phyloP scores from a whole-genome alignment of 2,329 filamentous ascomycete species.

The Hymenoscyphus infarciens region DNA sequence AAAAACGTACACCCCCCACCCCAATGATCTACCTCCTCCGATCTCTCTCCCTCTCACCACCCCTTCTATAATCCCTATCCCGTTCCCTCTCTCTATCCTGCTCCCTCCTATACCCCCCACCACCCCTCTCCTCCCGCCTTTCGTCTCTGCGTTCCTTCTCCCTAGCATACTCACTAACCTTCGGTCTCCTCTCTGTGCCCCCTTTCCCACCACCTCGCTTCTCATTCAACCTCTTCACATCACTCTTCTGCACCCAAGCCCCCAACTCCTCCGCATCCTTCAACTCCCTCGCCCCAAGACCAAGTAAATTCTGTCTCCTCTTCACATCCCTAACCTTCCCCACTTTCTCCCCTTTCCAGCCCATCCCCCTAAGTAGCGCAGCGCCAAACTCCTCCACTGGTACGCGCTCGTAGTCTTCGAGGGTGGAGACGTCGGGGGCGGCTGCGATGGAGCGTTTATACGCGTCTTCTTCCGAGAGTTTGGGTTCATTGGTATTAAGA shows the following conservation, averaged over 20 bases:
- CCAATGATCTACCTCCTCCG: not conserved
- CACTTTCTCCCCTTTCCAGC: constrained; percentile 72
- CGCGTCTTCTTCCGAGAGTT: constrained; percentile 59
- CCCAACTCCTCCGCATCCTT: constrained; percentile 70
- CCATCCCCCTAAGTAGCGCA: constrained; percentile 87
- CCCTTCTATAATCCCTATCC: constrained; percentile 26
- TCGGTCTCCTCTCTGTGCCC: constrained; percentile 43
- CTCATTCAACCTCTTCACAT: constrained; percentile 46
- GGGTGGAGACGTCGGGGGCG: constrained; percentile 70
- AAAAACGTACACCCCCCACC: not conserved
- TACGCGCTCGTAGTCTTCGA: constrained; percentile 83
- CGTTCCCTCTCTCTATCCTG: constrained; percentile 32
- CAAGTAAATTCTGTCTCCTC: constrained; percentile 74
- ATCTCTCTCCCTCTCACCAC: constrained; percentile 21
- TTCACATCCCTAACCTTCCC: constrained; percentile 62
- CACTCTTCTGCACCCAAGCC: constrained; percentile 71
- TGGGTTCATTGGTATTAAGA: constrained; percentile 14
- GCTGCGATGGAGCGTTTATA: constrained; percentile 67
- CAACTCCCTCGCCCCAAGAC: constrained; percentile 82
- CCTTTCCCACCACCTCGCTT: constrained; percentile 25
- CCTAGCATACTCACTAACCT: constrained; percentile 27
- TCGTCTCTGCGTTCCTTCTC: constrained; percentile 31
- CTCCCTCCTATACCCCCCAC: constrained; percentile 36
- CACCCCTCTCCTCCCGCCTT: constrained; percentile 22
- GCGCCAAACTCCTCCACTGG: constrained; percentile 95